Base-by-base conservation (phyloP, 169 alveolate species). In the Theileria equi region DNA sequence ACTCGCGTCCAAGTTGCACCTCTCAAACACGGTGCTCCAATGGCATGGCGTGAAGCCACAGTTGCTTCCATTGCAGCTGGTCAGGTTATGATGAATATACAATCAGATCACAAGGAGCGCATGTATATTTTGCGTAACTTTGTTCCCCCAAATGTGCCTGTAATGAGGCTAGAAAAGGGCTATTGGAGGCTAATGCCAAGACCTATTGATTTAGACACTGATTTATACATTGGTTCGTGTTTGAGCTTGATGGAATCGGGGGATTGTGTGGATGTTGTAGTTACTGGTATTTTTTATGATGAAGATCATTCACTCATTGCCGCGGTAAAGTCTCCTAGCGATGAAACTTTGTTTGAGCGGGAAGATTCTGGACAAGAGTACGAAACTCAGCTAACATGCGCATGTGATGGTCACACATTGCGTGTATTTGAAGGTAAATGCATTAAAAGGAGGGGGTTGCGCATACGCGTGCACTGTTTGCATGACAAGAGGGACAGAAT, bases 131-230 rank as follows among this genome's bases (percentile, higher is more conserved):
- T 76, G 79, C 57, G 80, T 31, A 65, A 76, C 32, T 76, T 76
- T 29, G 66, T 76, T 13, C 85, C 85, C 0, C 85, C 85, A 26
- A 76, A 76, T 43, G 85, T 76, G 8, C 85, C 85, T 0, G n/a
- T 50, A 0, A 45, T 50, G 1, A 36, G 60, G 26, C 29, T 65
- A 17, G 85, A 76, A 35, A 76, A 76, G 61, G 80, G 78, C 1
- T 60, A 58, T 34, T 76, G 85, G 85, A 59, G 85, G 0, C 47
- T 76, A 7, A 7, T 76, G 32, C 85, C 85, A 21, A 61, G 79
- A 11, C 48, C 21, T 36, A 4, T 76, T 1, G 80, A 76, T 25
- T 26, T 54, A 8, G 52, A 48, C 19, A 34, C 65, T 2, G 80
- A 76, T 45, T 25, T 76, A 3, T 76, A 76, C 52, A 62, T 76